These are phyloP conservation scores for Auriscalpium vulgare DNA, from an alignment of 768 basidiomycete species.

Conservation along the genomic window DNA sequence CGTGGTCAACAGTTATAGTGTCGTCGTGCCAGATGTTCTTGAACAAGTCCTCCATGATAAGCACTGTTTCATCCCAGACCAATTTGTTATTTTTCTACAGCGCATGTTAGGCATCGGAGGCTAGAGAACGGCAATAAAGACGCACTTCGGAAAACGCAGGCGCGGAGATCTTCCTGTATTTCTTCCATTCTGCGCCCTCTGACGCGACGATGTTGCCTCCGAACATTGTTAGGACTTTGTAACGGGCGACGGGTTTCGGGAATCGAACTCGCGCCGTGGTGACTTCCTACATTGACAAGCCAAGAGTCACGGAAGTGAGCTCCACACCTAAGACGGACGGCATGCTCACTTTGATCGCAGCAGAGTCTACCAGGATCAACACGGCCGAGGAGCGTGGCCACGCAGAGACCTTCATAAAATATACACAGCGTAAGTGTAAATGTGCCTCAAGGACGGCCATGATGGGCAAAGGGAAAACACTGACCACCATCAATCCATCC, in stretches of 20 bases:
- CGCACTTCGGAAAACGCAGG: slow-evolving; percentile 59
- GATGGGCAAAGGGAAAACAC: not conserved
- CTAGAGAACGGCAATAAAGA: not conserved
- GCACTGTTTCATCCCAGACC: slow-evolving; percentile 31
- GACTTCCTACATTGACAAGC: slow-evolving; percentile 35
- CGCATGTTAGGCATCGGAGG: not conserved
- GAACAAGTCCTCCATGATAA: slow-evolving; percentile 24
- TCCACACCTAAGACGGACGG: not conserved
- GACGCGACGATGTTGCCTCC: slow-evolving; percentile 56
- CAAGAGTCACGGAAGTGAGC: not conserved
- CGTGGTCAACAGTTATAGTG: slow-evolving; percentile 36
- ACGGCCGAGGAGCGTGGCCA: not conserved
- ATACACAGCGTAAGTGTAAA: not conserved
- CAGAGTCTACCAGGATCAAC: slow-evolving; percentile 8
- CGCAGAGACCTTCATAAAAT: not conserved
- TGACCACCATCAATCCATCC: slow-evolving; percentile 1
- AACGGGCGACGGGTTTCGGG: slow-evolving; percentile 45
- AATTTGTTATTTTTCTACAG: slow-evolving; percentile 28
- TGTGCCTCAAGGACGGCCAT: too few species aligned
- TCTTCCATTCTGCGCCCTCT: slow-evolving; percentile 60
- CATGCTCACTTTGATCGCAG: slow-evolving; percentile 7
- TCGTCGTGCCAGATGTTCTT: slow-evolving; percentile 39
- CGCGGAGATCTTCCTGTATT: slow-evolving; percentile 51
- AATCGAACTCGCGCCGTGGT: slow-evolving; percentile 41
- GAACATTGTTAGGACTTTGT: slow-evolving; percentile 40